Base-by-base conservation (phyloP, 129 eudicot species). In the Tagetes patula region DNA sequence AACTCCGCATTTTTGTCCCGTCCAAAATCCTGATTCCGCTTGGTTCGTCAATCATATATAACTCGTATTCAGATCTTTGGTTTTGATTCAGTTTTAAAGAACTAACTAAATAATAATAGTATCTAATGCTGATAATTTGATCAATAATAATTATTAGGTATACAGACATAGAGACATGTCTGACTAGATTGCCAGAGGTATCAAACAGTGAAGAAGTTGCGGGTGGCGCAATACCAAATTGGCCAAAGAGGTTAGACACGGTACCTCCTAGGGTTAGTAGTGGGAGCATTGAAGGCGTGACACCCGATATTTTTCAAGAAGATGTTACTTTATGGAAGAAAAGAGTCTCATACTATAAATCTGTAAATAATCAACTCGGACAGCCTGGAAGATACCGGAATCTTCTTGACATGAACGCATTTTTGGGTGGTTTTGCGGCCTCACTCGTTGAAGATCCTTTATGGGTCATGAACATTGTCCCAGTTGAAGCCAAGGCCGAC, bases 391-490 rank as follows among this genome's bases (percentile, higher is more conserved):
- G 97, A 69, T 94, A 94, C 81, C 85, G 99, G 2, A 94, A 94
- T 67, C 76, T 94, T 65, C 84, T 94, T 0, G 99, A 94, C 78
- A 94, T 94, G 99, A 94, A 94, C 47, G 93, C 99, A 0, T 77
- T 81, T 70, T 79, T 94, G 77, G 99, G 99, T 45, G 97, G 99
- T 50, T 94, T 94, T 56, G 99, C 99, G 40, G 97, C 99, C 55
- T 84, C 87, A 71, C 90, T 90, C 14, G 75, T 88, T 1, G 39
- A 90, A 14, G 88, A 88, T 60, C 99, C 99, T 1, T 63, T 85
- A 33, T 94, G 99, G 99, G 99, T 94, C 61, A 94, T 94, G 99
- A 94, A 94, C 73, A 74, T 90, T 0, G 96, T 94, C 53, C 99
- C 99, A 0, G 91, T 80, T 55, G 99, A 94, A 78, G 97, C 99